Conservation (phyloP, 768 basidiomycete genomes). For the Leccinum imitatum region DNA sequence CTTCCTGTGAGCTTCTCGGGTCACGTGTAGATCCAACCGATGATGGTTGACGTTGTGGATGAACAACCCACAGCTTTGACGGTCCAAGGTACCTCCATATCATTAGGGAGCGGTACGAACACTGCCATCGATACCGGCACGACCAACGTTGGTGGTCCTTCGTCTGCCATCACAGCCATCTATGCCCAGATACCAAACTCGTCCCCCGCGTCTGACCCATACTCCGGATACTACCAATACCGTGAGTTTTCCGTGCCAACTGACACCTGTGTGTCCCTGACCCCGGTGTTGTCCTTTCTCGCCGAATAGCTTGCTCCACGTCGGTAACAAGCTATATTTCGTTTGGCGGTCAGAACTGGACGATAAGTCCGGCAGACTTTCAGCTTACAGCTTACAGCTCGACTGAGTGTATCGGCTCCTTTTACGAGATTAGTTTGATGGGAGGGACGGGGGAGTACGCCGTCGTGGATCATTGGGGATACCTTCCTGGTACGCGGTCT, state of each 20-base stretch:
- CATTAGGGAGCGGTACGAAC: conserved; percentile 20
- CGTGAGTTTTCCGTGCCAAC: conserved; percentile 26
- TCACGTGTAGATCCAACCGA: too few relatives aligned
- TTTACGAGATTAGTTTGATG: conserved; percentile 38
- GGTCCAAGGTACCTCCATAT: conserved; percentile 34
- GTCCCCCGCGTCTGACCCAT: too few relatives aligned
- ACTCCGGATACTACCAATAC: conserved; percentile 49
- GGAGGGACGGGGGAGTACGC: conserved; percentile 23
- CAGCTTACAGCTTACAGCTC: conserved; percentile 39
- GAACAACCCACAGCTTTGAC: conserved; percentile 29
- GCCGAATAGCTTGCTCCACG: conserved; percentile 34
- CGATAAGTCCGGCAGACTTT: conserved; percentile 50
- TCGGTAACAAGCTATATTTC: conserved; percentile 39
- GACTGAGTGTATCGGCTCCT: conserved; percentile 51
- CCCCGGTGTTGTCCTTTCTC: not conserved
- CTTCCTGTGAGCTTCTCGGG: conserved; percentile 25
- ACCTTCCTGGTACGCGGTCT: conserved; percentile 40
- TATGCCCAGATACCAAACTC: conserved; percentile 47
- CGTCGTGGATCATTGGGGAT: conserved; percentile 56
- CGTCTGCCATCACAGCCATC: conserved; percentile 38
- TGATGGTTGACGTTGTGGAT: not conserved
- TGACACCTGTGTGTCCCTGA: not conserved
- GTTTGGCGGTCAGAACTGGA: conserved; percentile 48
- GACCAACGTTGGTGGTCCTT: conserved; percentile 56
- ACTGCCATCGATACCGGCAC: conserved; percentile 64